Evolutionary conservation across 352 stramenopile species (phyloP), one percentile per base, ranked within the genome.

Genomic region (Albugo candida): DNA sequence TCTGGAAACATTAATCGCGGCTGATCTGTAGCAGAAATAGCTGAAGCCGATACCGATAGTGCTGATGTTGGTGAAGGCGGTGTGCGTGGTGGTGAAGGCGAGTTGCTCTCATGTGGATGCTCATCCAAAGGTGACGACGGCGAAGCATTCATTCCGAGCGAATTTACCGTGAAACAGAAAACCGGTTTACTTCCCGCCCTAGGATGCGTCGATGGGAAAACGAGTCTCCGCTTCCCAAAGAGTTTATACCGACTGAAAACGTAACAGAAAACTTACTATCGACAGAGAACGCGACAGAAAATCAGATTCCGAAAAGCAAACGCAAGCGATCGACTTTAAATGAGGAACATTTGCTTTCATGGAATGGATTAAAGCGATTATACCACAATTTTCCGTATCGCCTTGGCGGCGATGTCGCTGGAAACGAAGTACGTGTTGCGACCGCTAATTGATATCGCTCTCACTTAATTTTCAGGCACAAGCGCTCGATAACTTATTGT

Each of bases 21-120:
- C 42, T 80, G 68, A 47, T 83, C 70, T 0, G 77, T 91, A 21
- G 77, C 77, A 0, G 77, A 91, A 20, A 91, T 70, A 11, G 74
- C 71, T 11, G 74, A 87, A 36, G 67, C 71, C 18, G 77, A 91
- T 40, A 87, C 63, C 51, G 76, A 83, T 43, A 70, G 65, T 31
- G 59, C 70, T 11, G 77, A 89, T 27, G 77, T 73, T 16, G 77
- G 76, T 45, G 70, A 81, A 31, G 67, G 53, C 5, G 69, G 68
- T 31, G 24, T 31, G 8, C 24, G 24, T 8, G 24, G 24, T 31
- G 24, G 24, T 31, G 24, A 31, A 31, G 24, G 24, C 24, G 24
- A 31, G 3, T 31, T 31, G 24, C 24, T 31, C 24, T 31, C 24
- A 31, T 31, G 24, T 31, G 24, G 24, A 31, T 31, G 24, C 24